These are phyloP conservation scores for Talaromyces islandicus DNA, from an alignment of 2,329 filamentous ascomycete species.

Conservation along the genomic window DNA sequence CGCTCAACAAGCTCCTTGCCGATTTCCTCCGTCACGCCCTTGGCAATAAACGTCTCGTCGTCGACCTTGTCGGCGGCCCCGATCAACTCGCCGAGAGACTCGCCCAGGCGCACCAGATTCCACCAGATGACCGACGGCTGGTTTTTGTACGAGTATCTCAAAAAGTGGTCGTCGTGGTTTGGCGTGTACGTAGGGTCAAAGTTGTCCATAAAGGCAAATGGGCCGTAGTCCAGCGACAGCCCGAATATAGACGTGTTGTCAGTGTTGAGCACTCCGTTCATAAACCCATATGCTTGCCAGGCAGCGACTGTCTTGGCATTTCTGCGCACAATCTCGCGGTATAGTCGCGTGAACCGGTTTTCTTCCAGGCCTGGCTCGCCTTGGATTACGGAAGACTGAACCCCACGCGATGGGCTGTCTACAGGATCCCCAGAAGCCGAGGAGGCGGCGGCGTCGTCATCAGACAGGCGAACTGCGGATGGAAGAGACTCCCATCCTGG, in stretches of 20 bases:
- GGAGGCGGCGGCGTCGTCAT: constrained; percentile 35
- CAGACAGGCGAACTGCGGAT: constrained; percentile 41
- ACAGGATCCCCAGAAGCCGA: constrained; percentile 14
- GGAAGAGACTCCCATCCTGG: constrained; percentile 82
- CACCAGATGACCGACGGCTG: constrained; percentile 98
- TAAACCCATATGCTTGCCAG: constrained; percentile 99
- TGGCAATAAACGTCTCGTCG: constrained; percentile 60
- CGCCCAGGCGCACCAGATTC: constrained; percentile 89
- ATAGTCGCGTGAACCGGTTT: constrained; percentile 82
- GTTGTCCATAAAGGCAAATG: constrained; percentile 95
- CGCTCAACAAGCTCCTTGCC: constrained; percentile 66
- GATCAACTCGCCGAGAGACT: constrained; percentile 80
- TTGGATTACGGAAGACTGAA: constrained; percentile 56
- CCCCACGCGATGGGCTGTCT: constrained; percentile 44
- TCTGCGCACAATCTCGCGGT: constrained; percentile 76
- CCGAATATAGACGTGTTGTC: constrained; percentile 93
- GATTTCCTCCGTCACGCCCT: constrained; percentile 66
- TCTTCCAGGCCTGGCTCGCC: constrained; percentile 64
- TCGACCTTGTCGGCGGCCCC: constrained; percentile 71
- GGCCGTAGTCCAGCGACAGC: constrained; percentile 87
- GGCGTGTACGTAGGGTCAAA: constrained; percentile 94
- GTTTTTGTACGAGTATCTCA: constrained; percentile 88
- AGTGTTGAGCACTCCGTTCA: constrained; percentile 96
- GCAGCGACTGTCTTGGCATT: constrained; percentile 84
- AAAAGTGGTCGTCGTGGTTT: constrained; percentile 86